Evolutionary conservation across 2,329 filamentous ascomycete genomes (phyloP), one percentile per base, ranked within the genome.

Genomic region (Nemania abortiva): DNA sequence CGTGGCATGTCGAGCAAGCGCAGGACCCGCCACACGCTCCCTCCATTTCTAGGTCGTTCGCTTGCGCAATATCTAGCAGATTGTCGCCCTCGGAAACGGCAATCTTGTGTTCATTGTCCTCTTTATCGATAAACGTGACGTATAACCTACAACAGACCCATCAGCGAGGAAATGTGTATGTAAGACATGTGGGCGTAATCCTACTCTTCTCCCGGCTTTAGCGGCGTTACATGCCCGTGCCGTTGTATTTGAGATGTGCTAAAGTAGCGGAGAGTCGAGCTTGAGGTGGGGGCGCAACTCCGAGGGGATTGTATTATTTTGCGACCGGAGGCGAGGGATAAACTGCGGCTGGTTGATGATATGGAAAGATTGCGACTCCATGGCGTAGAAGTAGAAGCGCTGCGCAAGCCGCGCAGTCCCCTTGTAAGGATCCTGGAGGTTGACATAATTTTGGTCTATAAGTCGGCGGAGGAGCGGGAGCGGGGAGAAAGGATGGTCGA

Each of bases 11-110:
- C 66, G 92, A 96, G 83, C 94, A 97, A 63, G 94, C 94, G 82
- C 94, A 97, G 39, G 93, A 96, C 24, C 94, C 96, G 74, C 96
- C 96, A 78, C 96, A 99, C 13, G 96, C 96, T 70, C 96, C 95
- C 85, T 99, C 96, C 95, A 99, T 98, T 81, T 99, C 96, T 50
- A 99, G 85, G 78, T 98, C 95, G 81, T 98, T 89, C 54, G 92
- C 93, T 80, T 98, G 95, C 24, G 95, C 96, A 77, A 99, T 95
- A 77, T 98, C 95, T 63, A 99, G 87, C 63, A 99, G 85, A 81
- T 99, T 99, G 81, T 97, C 94, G 58, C 96, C 96, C 75, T 92
- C 90, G 15, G 89, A 85, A 9, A 98, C 95, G 68, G 91, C 90
- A 76, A 98, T 89, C 69, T 91, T 93, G 80, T 93, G 87, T 73